These are phyloP conservation scores for Mortierella sp. DNA, from an alignment of 371 early-diverging fungal genomes.

Conservation along the genomic window DNA sequence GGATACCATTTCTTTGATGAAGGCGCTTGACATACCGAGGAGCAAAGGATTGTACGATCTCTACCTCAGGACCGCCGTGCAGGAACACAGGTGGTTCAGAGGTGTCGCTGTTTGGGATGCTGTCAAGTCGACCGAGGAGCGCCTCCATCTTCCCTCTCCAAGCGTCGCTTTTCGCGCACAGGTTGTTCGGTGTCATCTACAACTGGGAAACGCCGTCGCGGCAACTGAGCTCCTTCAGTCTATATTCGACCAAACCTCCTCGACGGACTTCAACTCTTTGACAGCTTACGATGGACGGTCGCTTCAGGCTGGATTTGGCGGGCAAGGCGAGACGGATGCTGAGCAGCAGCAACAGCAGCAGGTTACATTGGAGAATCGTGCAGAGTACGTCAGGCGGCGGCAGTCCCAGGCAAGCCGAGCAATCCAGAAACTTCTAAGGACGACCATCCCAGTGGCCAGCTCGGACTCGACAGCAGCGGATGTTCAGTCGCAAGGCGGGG, in stretches of 20 bases:
- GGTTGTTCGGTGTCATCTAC: constrained; percentile 25
- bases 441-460: not conserved
- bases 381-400: constrained; percentile 23
- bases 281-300: not conserved
- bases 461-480: not conserved
- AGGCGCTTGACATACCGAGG: not conserved
- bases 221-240: constrained; percentile 16
- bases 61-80: constrained; percentile 28
- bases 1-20: constrained; percentile 33
- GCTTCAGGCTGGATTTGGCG: not conserved
- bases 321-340: not conserved
- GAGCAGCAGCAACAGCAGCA: not conserved
- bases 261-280: not conserved
- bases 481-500: not conserved
- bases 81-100: constrained; percentile 28
- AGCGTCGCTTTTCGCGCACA: constrained; percentile 7
- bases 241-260: constrained; percentile 18
- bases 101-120: constrained; percentile 32
- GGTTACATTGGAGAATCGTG: not conserved
- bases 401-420: constrained; percentile 5
- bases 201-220: constrained; percentile 9
- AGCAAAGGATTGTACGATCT: constrained; percentile 21
- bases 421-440: not conserved
- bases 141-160: not conserved
- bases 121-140: constrained; percentile 3